phyloP scores from a whole-genome alignment of 2,329 filamentous ascomycete species.

The Aspergillus ochraceoroseus region DNA sequence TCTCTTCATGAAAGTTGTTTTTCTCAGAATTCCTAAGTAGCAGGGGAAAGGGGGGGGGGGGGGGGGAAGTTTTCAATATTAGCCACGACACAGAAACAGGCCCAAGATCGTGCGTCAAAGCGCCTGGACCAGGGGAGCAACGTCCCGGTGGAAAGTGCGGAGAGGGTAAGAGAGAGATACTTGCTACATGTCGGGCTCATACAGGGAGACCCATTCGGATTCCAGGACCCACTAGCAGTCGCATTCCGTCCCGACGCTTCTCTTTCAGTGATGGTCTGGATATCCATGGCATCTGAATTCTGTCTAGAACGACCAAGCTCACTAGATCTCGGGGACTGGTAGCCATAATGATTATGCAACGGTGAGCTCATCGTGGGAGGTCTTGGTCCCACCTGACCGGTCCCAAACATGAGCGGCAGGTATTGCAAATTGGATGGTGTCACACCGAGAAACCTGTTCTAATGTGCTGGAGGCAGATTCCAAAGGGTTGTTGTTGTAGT shows the following conservation, averaged over 20 bases:
- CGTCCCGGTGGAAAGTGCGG: no score
- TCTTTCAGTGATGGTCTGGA: constrained; percentile 32
- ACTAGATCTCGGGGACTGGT: constrained; percentile 25
- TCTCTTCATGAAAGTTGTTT: constrained; percentile 53
- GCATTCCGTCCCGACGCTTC: constrained; percentile 25
- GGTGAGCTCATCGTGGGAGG: constrained; percentile 21
- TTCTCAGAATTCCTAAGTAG: constrained; percentile 32
- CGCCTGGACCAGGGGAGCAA: constrained; percentile 1
- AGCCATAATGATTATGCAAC: constrained; percentile 22
- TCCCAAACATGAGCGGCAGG: constrained; percentile 19
- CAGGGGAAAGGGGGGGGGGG: constrained; percentile 5
- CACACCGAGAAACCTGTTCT: no score
- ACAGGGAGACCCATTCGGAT: constrained; percentile 30
- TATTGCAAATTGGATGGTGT: neutral
- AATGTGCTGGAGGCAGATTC: no score
- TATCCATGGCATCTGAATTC: constrained; percentile 37
- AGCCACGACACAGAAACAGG: no score
- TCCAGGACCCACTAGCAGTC: constrained; percentile 21
- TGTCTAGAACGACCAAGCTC: constrained; percentile 31
- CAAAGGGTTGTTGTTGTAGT: neutral
- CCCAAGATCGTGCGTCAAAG: neutral
- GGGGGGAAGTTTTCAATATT: constrained; percentile 15
- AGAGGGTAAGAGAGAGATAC: constrained; percentile 20
- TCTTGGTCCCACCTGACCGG: constrained; percentile 22
- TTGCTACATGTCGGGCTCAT: constrained; percentile 20